Evolutionary conservation across 331 rosid genomes (phyloP).

Genomic region (Quercus tomentella): DNA sequence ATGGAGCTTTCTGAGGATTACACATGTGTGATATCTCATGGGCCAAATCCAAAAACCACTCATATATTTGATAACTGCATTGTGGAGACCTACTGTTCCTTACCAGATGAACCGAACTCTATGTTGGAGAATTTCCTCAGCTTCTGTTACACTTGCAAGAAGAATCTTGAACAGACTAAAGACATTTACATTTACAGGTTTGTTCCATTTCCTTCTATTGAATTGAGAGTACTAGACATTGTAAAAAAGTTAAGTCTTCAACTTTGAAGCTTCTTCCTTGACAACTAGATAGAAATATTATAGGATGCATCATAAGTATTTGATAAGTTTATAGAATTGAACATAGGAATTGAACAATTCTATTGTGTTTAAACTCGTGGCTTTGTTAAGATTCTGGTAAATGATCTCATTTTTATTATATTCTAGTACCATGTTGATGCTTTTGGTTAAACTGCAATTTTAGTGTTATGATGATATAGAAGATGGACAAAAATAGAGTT

Average conservation of each 20-base stretch:
- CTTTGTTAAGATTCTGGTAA: too few species aligned
- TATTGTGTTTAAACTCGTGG: too few species aligned
- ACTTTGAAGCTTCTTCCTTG: background rate
- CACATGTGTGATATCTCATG: constrained; percentile 77
- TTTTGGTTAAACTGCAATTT: too few species aligned
- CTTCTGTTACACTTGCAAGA: constrained; percentile 79
- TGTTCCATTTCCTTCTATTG: constrained; percentile 2
- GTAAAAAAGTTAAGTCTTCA: background rate
- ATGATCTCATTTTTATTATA: too few species aligned
- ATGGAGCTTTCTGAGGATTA: constrained; percentile 85
- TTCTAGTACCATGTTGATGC: too few species aligned
- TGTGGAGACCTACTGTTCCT: constrained; percentile 36
- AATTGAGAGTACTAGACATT: background rate
- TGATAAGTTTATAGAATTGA: too few species aligned
- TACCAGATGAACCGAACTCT: constrained; percentile 15
- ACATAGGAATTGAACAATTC: too few species aligned
- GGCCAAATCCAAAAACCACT: constrained; percentile 72
- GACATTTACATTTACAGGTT: constrained; percentile 91
- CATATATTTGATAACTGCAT: constrained; percentile 73
- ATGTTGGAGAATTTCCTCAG: constrained; percentile 51
- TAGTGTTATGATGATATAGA: too few species aligned
- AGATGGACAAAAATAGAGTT: too few species aligned
- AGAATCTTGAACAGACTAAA: constrained; percentile 63
- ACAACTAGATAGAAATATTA: background rate
- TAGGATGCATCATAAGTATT: too few species aligned